Evolutionary conservation across 2,329 filamentous ascomycete species (phyloP).

Genomic region (Coniochaeta ligniaria): DNA sequence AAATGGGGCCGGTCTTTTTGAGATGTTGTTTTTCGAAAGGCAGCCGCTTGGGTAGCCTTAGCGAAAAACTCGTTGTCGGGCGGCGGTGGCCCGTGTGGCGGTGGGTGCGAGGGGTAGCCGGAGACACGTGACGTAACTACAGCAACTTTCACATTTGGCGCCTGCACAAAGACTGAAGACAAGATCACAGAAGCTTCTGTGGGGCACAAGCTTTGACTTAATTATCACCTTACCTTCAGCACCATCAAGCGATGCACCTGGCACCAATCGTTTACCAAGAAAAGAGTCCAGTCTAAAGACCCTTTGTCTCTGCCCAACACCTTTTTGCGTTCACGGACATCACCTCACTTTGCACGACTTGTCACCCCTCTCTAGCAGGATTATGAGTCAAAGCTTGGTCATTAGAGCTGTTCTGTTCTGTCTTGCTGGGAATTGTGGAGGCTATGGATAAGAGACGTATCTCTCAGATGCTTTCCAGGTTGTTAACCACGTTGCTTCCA

Average conservation of each 20-base stretch:
- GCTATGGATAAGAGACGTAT: not conserved
- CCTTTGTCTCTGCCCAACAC: not conserved
- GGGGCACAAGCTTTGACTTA: not conserved
- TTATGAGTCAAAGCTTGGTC: not conserved
- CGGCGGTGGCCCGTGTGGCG: not conserved
- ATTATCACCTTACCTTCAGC: not conserved
- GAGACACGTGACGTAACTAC: not conserved
- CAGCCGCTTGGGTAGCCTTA: conserved; percentile 16
- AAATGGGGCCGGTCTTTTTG: conserved; percentile 3
- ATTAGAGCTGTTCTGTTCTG: not conserved
- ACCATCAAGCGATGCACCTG: not conserved
- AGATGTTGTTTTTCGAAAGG: conserved; percentile 17
- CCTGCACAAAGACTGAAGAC: not conserved
- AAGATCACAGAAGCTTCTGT: not conserved
- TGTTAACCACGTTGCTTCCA: no score
- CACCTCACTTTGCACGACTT: not conserved
- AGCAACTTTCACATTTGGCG: not conserved
- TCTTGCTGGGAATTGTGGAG: not conserved
- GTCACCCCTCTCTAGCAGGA: not conserved
- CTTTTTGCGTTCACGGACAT: not conserved
- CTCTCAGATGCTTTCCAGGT: not conserved
- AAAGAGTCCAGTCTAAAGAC: not conserved
- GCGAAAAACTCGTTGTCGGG: conserved; percentile 19
- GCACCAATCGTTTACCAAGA: not conserved
- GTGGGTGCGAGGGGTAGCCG: not conserved